These are phyloP conservation scores for Chlorella variabilis DNA, from an alignment of 163 green algal genomes.

Conservation along the genomic window DNA sequence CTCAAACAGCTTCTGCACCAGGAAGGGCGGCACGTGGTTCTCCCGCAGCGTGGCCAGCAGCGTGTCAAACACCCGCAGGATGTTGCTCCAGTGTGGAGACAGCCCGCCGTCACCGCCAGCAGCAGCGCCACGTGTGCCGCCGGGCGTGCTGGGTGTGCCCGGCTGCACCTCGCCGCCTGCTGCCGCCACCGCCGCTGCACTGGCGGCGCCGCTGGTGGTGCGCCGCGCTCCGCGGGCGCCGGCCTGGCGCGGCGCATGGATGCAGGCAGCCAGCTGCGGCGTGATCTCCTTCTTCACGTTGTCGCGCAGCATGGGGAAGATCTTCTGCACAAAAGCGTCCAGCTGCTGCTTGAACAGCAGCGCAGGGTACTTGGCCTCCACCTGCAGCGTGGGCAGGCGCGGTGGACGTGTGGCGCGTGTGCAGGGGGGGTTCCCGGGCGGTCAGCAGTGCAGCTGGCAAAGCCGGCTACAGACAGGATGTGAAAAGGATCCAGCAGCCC, in stretches of 20 bases:
- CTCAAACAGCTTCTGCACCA: constrained; percentile 93
- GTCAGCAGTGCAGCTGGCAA: no score
- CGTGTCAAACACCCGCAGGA: constrained; percentile 88
- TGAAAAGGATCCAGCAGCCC: no score
- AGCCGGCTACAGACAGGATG: no score
- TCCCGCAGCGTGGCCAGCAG: constrained; percentile 83
- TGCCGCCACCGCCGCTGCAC: constrained; percentile 1
- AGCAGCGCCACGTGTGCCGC: neutral
- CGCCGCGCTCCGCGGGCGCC: constrained; percentile 33
- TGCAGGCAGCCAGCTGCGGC: constrained; percentile 80
- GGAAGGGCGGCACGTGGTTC: constrained; percentile 90
- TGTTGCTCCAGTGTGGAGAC: constrained; percentile 84
- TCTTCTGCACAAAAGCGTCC: constrained; percentile 97
- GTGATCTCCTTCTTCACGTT: constrained; percentile 98
- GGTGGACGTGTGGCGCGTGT: neutral
- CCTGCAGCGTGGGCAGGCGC: constrained; percentile 42
- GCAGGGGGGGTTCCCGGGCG: no score
- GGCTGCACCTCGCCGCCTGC: constrained; percentile 3
- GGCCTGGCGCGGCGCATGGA: constrained; percentile 79
- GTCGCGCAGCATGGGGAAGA: constrained; percentile 98
- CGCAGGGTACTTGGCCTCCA: constrained; percentile 99
- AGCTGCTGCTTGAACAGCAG: constrained; percentile 99
- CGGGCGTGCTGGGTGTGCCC: constrained; percentile 9
- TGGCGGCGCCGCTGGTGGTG: constrained; percentile 4
- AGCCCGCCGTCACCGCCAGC: constrained; percentile 43